Evolutionary conservation across 2,329 filamentous ascomycete species (phyloP).

Genomic region (Scedosporium boydii): DNA sequence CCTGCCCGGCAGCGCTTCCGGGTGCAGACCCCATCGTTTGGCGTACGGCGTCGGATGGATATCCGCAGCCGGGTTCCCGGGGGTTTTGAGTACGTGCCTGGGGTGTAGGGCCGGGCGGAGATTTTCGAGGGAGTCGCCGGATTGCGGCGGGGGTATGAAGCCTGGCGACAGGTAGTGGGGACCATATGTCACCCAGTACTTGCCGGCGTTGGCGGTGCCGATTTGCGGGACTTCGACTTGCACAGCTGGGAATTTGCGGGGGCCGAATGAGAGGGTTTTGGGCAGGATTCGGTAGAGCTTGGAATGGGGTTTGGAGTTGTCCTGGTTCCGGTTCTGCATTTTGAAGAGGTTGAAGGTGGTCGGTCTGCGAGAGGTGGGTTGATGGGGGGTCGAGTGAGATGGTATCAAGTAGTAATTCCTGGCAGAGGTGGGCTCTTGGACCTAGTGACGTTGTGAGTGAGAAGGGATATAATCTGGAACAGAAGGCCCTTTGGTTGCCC

Average conservation of each 20-base stretch:
- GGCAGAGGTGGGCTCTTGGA: no score
- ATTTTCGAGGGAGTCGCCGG: background rate
- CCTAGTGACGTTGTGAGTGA: no score
- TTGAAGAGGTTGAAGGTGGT: no score
- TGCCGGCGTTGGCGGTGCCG: background rate
- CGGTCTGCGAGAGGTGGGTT: no score
- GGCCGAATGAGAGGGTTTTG: background rate
- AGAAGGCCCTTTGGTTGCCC: no score
- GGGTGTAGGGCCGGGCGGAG: constrained; percentile 14
- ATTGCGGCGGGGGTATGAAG: no score
- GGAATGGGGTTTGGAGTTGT: no score
- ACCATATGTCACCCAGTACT: background rate
- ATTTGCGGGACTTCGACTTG: background rate
- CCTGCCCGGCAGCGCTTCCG: constrained; percentile 18
- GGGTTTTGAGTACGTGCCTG: constrained; percentile 9
- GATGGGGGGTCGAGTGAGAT: no score
- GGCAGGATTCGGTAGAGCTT: background rate
- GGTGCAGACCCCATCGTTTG: constrained; percentile 19
- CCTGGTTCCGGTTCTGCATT: no score
- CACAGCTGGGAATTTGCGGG: background rate
- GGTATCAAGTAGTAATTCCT: no score
- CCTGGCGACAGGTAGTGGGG: background rate
- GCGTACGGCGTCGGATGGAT: constrained; percentile 18
- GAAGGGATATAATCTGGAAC: no score
- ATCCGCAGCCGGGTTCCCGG: background rate